Percentiles rank a stretch among this genome's conserved stretches.
Conservation (phyloP, 1,139 yeast species). For the Protomyces lactucae-debilis region DNA sequence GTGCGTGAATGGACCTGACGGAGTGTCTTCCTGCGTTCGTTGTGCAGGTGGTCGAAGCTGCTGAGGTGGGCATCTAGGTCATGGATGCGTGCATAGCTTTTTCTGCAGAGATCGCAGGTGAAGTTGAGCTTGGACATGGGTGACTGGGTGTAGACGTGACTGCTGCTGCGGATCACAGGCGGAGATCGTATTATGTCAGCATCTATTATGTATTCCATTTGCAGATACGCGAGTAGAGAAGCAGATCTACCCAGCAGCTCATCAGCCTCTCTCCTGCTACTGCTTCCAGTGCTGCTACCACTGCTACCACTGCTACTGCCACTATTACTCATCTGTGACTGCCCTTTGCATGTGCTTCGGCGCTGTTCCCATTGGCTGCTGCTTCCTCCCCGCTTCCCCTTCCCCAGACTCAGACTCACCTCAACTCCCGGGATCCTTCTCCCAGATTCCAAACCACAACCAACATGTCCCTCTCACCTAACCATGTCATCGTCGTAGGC, state of each 20-base stretch:
- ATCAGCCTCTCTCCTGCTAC: no score
- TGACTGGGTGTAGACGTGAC: no score
- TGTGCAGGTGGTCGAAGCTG: conserved; percentile 20
- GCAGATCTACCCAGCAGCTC: no score
- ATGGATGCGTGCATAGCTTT: conserved; percentile 15
- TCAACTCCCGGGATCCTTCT: no score
- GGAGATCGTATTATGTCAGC: no score
- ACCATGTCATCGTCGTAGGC: conserved; percentile 58
- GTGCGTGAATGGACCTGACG: conserved; percentile 1
- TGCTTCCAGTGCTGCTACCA: no score
- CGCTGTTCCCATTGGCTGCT: not conserved
- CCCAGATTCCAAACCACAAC: not conserved
- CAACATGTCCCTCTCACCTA: not conserved
- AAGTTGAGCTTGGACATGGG: not conserved
- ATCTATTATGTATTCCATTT: no score
- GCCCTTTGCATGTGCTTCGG: not conserved
- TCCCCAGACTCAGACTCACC: not conserved
- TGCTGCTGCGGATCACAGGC: no score
- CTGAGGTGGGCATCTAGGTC: conserved; percentile 16
- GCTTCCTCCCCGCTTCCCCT: not conserved
- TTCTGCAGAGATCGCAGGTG: conserved; percentile 17
- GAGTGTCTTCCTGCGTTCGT: conserved; percentile 5
- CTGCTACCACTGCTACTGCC: not conserved
- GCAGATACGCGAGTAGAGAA: no score
- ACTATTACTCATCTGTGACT: not conserved